A percentile compares a stretch with the other conserved stretches of the same genome.
Conservation (phyloP, 2,329 filamentous ascomycete species). For the Xylaria sp. region DNA sequence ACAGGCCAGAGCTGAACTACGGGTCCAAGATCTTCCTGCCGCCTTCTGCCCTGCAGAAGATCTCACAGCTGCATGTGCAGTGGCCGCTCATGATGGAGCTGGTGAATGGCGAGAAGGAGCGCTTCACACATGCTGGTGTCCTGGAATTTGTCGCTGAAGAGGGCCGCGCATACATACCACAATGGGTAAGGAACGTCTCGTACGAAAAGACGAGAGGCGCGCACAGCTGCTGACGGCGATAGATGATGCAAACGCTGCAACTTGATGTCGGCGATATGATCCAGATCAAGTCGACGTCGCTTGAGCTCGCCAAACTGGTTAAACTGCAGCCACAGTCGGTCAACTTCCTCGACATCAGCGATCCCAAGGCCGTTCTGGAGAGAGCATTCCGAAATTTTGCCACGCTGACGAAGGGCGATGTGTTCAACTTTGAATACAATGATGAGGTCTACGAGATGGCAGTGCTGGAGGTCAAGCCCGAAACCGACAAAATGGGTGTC, state of each 20-base stretch:
- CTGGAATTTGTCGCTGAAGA: constrained; percentile 98
- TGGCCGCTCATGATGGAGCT: constrained; percentile 98
- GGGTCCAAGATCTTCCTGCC: constrained; percentile 98
- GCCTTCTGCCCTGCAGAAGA: constrained; percentile 95
- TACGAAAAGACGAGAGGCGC: not conserved
- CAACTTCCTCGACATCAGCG: constrained; percentile 94
- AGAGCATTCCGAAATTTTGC: constrained; percentile 97
- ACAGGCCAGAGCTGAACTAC: constrained; percentile 90
- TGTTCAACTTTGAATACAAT: constrained; percentile 98
- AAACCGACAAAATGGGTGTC: constrained; percentile 83
- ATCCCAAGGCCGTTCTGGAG: constrained; percentile 96
- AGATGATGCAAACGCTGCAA: constrained; percentile 93
- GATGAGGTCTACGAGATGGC: constrained; percentile 93
- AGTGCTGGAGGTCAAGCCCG: constrained; percentile 92
- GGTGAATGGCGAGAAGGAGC: constrained; percentile 83
- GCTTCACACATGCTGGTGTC: constrained; percentile 91
- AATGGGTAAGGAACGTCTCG: constrained; percentile 74
- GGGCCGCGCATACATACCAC: constrained; percentile 93
- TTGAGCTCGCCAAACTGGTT: constrained; percentile 90
- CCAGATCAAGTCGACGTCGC: constrained; percentile 93
- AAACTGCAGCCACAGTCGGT: constrained; percentile 96
- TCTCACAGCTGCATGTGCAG: constrained; percentile 94
- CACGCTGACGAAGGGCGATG: constrained; percentile 89
- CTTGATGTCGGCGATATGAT: constrained; percentile 94
- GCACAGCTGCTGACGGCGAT: constrained; percentile 38